These are phyloP conservation scores for Solanum ossicruentum DNA, from an alignment of 257 asterid species.

Conservation along the genomic window DNA sequence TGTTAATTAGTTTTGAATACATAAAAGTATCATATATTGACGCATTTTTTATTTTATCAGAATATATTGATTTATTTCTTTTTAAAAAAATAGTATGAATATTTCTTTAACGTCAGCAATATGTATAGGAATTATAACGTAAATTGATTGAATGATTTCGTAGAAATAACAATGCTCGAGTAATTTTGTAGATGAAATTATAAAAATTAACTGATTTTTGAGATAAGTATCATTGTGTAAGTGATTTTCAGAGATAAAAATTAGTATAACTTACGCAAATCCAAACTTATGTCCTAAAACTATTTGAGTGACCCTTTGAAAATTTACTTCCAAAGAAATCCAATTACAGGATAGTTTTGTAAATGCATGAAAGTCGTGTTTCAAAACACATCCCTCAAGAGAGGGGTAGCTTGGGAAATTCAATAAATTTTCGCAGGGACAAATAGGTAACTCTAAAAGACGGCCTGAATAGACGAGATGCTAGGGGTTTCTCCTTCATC, in stretches of 20 bases:
- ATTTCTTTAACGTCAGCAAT: background rate
- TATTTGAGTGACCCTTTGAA: background rate
- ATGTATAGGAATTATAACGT: too few relatives aligned
- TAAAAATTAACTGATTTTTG: too few relatives aligned
- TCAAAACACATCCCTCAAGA: background rate
- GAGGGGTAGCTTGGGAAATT: constrained; percentile 1
- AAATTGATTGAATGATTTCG: too few relatives aligned
- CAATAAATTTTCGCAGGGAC: constrained; percentile 13
- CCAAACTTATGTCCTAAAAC: too few relatives aligned
- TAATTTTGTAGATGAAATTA: too few relatives aligned
- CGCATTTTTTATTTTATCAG: background rate
- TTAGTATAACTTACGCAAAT: too few relatives aligned
- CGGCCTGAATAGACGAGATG: constrained; percentile 7
- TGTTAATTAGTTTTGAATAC: too few relatives aligned
- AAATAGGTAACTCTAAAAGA: constrained; percentile 20
- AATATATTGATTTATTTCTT: background rate
- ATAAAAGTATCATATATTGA: background rate
- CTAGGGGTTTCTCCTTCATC: background rate
- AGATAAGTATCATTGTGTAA: background rate
- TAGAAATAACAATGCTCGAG: too few relatives aligned
- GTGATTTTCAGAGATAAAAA: background rate
- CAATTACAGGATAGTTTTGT: background rate
- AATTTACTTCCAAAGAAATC: background rate
- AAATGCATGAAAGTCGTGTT: background rate
- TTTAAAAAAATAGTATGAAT: background rate